Evolutionary conservation across 768 basidiomycete genomes (phyloP), one percentile per base, ranked within the genome.

Genomic region (Goffeauzyma gilvescens): DNA sequence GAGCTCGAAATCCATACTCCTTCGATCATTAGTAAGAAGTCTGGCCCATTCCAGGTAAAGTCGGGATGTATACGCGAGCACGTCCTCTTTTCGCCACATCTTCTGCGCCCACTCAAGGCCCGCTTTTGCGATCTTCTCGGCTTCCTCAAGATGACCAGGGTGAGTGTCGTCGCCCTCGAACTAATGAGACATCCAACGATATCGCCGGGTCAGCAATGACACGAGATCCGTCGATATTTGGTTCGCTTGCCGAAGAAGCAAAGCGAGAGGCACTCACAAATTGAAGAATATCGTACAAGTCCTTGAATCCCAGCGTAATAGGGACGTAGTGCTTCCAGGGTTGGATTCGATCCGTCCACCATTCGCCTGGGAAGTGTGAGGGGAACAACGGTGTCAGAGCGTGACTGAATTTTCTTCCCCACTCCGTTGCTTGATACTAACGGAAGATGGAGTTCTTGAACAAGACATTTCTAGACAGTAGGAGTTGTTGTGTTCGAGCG

Each of bases 231-330:
- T n/a, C n/a, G n/a, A n/a, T n/a, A n/a, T n/a, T n/a, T n/a, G n/a
- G n/a, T n/a, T n/a, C n/a, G n/a, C n/a, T n/a, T n/a, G n/a, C n/a
- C n/a, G n/a, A n/a, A n/a, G n/a, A n/a, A n/a, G n/a, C n/a, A n/a
- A n/a, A n/a, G n/a, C n/a, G n/a, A 6, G 28, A 26, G n/a, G 5
- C 42, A 34, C n/a, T n/a, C 51, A 60, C 58, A 44, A 62, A 62
- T 0, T 53, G 50, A 27, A 62, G 39, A 39, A 61, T 55, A 46
- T 67, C 66, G 55, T 67, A 67, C 17, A 67, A 43, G 47, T 67
- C 66, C 4, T 58, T 58, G 36, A 65, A 55, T 49, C 65, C 65
- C 27, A 62, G 51, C 49, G 65, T 67, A 55, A 65, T 51, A 3
- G 64, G 64, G 10, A 66, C 51, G 49, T 66, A 65, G 50, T 52